Conservation (phyloP, 2,329 filamentous ascomycete species). For the Daldinia eschscholtzii region DNA sequence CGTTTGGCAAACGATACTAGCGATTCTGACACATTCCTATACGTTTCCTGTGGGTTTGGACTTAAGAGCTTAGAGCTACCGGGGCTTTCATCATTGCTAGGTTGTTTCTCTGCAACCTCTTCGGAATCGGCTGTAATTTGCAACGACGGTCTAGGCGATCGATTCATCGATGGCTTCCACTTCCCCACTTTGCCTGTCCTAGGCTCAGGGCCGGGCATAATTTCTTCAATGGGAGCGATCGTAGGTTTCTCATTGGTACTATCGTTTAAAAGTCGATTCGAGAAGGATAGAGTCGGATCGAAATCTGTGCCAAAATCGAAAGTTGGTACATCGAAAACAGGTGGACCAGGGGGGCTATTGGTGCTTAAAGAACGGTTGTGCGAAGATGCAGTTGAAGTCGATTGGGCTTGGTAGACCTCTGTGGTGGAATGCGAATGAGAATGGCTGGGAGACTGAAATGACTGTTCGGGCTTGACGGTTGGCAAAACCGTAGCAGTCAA, state of each 20-base stretch:
- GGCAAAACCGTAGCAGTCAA: constrained; percentile 57
- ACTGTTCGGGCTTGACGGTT: constrained; percentile 56
- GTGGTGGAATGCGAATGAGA: constrained; percentile 52
- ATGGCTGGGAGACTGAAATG: constrained; percentile 49
- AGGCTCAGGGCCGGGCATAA: constrained; percentile 46
- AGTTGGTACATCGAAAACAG: constrained; percentile 65
- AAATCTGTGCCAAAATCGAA: constrained; percentile 65
- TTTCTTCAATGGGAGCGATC: constrained; percentile 40
- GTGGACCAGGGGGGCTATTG: constrained; percentile 55
- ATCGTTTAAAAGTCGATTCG: constrained; percentile 47
- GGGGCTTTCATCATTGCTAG: constrained; percentile 14
- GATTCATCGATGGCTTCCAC: constrained; percentile 62
- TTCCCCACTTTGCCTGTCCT: constrained; percentile 53
- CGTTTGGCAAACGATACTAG: constrained; percentile 65
- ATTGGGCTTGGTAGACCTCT: constrained; percentile 30
- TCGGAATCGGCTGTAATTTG: constrained; percentile 53
- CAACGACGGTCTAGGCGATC: constrained; percentile 60
- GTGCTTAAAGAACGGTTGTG: constrained; percentile 46
- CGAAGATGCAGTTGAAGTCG: constrained; percentile 24
- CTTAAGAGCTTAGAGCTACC: constrained; percentile 46
- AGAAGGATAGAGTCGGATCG: constrained; percentile 60
- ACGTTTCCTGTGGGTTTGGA: constrained; percentile 53
- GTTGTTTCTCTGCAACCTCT: constrained; percentile 44
- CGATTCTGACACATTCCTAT: constrained; percentile 59
- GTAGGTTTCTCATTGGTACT: constrained; percentile 49